Conservation (phyloP, 257 asterid species). For the Primulina tabacum region DNA sequence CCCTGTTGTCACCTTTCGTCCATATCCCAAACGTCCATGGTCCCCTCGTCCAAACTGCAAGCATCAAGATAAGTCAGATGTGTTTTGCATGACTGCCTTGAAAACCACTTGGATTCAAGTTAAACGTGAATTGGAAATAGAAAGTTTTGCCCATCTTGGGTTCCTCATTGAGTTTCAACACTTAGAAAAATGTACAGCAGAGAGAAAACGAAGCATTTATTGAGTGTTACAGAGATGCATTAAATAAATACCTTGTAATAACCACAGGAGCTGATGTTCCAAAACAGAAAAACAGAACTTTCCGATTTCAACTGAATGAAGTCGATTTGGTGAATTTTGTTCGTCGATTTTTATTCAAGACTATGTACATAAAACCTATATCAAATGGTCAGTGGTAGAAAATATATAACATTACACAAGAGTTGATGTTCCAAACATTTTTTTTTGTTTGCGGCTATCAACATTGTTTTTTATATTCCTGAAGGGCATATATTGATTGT, state of each 20-base stretch:
- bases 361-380: too few species aligned
- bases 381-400: too few species aligned
- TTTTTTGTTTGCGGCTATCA: neutral
- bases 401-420: too few species aligned
- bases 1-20: conserved; percentile 85
- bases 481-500: too few species aligned
- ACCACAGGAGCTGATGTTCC: too few species aligned
- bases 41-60: conserved; percentile 96
- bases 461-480: neutral
- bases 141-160: neutral
- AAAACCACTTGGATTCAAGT: neutral
- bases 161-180: neutral
- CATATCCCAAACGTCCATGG: conserved; percentile 98
- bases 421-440: too few species aligned
- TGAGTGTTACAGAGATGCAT: neutral
- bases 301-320: too few species aligned
- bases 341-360: too few species aligned
- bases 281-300: too few species aligned
- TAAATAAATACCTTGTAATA: too few species aligned
- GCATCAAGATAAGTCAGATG: conserved; percentile 12
- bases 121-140: neutral
- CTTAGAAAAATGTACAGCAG: neutral
- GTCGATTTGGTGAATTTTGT: too few species aligned
- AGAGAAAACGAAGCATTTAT: neutral
- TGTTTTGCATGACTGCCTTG: neutral